Evolutionary conservation across 108 stramenopile genomes (phyloP).

Genomic region (Seminavis robusta): DNA sequence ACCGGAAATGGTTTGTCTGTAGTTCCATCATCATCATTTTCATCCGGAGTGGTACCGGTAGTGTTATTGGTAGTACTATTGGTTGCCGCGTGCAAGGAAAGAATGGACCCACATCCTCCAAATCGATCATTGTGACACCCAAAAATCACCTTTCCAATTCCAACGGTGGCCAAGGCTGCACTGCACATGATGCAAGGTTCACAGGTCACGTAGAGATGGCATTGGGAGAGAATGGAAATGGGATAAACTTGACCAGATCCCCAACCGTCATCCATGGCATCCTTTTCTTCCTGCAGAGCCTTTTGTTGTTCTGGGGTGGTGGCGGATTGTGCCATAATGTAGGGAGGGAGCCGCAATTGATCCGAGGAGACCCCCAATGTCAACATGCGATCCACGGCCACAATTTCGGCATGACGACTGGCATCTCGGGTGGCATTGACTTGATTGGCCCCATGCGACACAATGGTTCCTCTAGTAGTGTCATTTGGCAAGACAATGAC

Average conservation of each 20-base stretch:
- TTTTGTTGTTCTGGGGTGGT: no score
- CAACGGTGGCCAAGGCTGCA: conserved; percentile 72
- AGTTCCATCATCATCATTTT: neutral
- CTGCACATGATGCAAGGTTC: conserved; percentile 91
- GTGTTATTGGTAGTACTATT: no score
- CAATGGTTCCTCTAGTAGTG: no score
- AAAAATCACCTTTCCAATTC: conserved; percentile 69
- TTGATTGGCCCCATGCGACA: conserved; percentile 88
- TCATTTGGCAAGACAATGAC: conserved; percentile 54
- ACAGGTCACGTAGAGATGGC: conserved; percentile 83
- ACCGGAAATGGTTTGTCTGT: conserved; percentile 51
- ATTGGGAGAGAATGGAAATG: no score
- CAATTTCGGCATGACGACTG: conserved; percentile 81
- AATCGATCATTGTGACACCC: conserved; percentile 84
- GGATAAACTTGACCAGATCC: no score
- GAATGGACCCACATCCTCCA: conserved; percentile 78
- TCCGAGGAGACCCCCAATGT: conserved; percentile 62
- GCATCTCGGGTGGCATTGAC: conserved; percentile 86
- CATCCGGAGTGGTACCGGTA: no score
- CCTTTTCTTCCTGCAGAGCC: conserved; percentile 20
- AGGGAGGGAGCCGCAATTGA: conserved; percentile 45
- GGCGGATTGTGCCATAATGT: conserved; percentile 29
- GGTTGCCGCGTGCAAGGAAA: conserved; percentile 54
- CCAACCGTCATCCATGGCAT: no score
- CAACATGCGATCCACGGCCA: conserved; percentile 79